These are phyloP conservation scores for Nicotiana rustica DNA, from an alignment of 305 asterid genomes.

Conservation along the genomic window DNA sequence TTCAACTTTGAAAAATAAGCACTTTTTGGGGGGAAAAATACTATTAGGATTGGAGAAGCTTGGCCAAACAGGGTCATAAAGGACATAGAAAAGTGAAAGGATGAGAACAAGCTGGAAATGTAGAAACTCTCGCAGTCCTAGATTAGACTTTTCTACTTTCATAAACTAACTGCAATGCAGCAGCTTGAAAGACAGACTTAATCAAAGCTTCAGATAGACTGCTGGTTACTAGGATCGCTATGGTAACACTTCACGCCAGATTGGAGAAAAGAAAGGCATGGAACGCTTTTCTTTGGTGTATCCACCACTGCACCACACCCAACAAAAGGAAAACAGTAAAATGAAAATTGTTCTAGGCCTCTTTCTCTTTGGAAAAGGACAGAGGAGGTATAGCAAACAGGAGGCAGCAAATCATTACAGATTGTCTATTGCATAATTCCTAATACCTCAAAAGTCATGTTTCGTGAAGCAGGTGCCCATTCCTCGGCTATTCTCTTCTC, in stretches of 20 bases:
- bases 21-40: too few relatives aligned
- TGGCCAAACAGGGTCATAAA: background rate
- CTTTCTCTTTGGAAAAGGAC: conserved; percentile 10
- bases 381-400: conserved; percentile 6
- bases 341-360: conserved; percentile 4
- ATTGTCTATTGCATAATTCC: conserved; percentile 27
- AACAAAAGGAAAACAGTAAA: background rate
- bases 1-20: too few relatives aligned
- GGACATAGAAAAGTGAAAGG: conserved; percentile 6
- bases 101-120: background rate
- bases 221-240: conserved; percentile 14
- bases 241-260: conserved; percentile 1
- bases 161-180: background rate
- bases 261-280: background rate
- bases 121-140: conserved; percentile 15
- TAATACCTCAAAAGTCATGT: conserved; percentile 90
- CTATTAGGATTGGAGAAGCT: too few relatives aligned
- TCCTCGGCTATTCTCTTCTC: conserved; percentile 90
- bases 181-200: conserved; percentile 13
- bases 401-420: background rate
- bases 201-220: conserved; percentile 1
- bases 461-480: conserved; percentile 92
- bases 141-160: background rate
- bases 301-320: conserved; percentile 16
- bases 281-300: background rate